Base-by-base conservation (phyloP, 495 filamentous ascomycete genomes). In the Penicillium turbatum region DNA sequence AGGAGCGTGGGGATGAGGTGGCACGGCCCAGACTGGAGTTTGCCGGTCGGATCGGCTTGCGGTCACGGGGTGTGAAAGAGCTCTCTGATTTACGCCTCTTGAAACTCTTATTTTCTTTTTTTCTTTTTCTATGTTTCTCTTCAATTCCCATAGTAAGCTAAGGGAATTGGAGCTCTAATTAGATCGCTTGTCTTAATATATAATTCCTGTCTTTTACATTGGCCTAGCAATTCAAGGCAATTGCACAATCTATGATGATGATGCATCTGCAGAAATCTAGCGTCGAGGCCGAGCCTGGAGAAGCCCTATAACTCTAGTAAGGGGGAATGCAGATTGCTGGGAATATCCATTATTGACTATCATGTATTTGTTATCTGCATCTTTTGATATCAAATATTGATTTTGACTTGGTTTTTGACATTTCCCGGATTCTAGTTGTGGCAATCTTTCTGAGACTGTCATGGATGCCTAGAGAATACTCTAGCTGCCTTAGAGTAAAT, bases 1-100 rank as follows among this genome's bases (percentile, higher is more conserved):
- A 60, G 55, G 60, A 62, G 65, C 59, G 63, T 60, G 57, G 59
- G 60, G 63, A 68, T 57, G 61, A 63, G 56, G 61, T 64, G 57
- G 61, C 61, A 57, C 60, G 59, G 67, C 61, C 61, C 61, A 56
- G 57, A 57, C 46, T 59, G 58, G 61, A 61, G 61, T 56, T 37
- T 46, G 40, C 37, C 60, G 55, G 63, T 55, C 57, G 60, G 62
- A 61, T 61, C 57, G 57, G 63, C 32, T 37, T 53, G 27, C 17
- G 51, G 64, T 69, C 66, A 69, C 64, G 64, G 66, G 64, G 59
- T 45, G 51, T 19, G 49, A 37, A 42, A 51, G 49, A 51, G 47
- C 47, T 49, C 47, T 39, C 35, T 49, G 47, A 49, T 49, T 49
- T 26, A 39, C 26, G 35, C n/a, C n/a, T n/a, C 16, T 47, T 34